Base-by-base conservation (phyloP, 2,329 filamentous ascomycete species). In the Ophiostoma sp. region DNA sequence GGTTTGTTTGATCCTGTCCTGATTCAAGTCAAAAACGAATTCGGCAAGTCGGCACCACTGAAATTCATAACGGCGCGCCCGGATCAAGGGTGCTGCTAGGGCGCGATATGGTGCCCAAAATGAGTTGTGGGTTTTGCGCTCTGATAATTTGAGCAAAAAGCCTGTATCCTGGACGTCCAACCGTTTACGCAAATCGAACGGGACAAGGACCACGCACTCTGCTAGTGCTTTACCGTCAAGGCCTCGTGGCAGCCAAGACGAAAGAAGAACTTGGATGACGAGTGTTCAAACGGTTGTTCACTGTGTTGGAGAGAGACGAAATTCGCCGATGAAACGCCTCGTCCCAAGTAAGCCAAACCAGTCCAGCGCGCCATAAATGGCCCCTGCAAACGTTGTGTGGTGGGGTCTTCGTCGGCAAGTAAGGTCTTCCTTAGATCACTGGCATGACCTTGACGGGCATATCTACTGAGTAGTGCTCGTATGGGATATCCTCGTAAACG, bases 41-140 rank as follows among this genome's bases (percentile, higher is more conserved):
- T 64, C 57, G 70, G 70, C 42, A 71, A 71, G 57, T 39, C 69
- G 69, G 69, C 69, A 61, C 25, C 33, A n/a, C n/a, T 28, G 6
- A 31, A 45, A 15, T 12, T 22, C 66, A 28, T 22, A 50, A 50
- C 45, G 66, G 45, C 66, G 63, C 63, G 5, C 55, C 15, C 55
- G 28, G 28, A 59, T 59, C 28, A 15, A 28, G 50, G 50, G 11
- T 22, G 59, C 33, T 64, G 59, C 31, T 25, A 5, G 22, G 33
- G 59, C 33, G 59, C 59, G 33, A 64, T 12, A 42, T 64, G n/a
- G 59, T 42, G 9, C 59, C 59, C 42, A 48, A 8, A 63, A 42
- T 64, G 22, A n/a, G 55, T 59, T 28, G 55, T 59, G 59, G 59
- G 19, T 22, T 42, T 25, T 63, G 33, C 36, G 59, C 59, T 39